Evolutionary conservation across 148 eudicot species (phyloP).

Genomic region (Chenopodium album): DNA sequence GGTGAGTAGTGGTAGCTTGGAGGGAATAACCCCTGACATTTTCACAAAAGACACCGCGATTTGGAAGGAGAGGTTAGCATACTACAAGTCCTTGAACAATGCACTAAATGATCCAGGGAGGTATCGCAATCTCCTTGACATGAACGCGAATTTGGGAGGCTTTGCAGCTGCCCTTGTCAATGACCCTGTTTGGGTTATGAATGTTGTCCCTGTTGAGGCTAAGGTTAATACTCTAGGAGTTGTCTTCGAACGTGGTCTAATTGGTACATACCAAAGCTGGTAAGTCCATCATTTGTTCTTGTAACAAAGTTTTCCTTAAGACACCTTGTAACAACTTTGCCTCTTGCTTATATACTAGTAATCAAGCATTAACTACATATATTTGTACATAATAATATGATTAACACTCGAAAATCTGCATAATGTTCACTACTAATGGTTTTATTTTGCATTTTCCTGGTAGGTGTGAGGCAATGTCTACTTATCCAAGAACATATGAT

Average conservation of each 20-base stretch:
- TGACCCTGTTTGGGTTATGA: conserved; percentile 96
- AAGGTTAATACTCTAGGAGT: conserved; percentile 70
- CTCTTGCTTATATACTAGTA: too few relatives aligned
- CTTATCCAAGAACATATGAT: conserved; percentile 89
- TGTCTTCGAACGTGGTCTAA: conserved; percentile 72
- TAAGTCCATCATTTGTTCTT: conserved; percentile 22
- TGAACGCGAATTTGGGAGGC: conserved; percentile 90
- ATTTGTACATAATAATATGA: too few relatives aligned
- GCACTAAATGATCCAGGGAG: conserved; percentile 67
- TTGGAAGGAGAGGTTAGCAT: conserved; percentile 60
- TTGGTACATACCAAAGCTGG: conserved; percentile 93
- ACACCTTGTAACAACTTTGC: too few relatives aligned
- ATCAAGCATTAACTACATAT: too few relatives aligned
- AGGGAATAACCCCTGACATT: conserved; percentile 49
- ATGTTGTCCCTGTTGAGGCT: conserved; percentile 71
- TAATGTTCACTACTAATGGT: background rate
- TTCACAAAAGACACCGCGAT: conserved; percentile 44
- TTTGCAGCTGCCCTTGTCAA: conserved; percentile 78
- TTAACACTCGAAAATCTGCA: too few relatives aligned
- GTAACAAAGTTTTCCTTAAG: background rate
- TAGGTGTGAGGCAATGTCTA: conserved; percentile 99
- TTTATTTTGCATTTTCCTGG: background rate
- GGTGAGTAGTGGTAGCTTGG: conserved; percentile 47
- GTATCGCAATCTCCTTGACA: conserved; percentile 81
- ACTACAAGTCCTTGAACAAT: conserved; percentile 47